Conservation (phyloP, 2,329 filamentous ascomycete species). For the Elsinoe perseae region DNA sequence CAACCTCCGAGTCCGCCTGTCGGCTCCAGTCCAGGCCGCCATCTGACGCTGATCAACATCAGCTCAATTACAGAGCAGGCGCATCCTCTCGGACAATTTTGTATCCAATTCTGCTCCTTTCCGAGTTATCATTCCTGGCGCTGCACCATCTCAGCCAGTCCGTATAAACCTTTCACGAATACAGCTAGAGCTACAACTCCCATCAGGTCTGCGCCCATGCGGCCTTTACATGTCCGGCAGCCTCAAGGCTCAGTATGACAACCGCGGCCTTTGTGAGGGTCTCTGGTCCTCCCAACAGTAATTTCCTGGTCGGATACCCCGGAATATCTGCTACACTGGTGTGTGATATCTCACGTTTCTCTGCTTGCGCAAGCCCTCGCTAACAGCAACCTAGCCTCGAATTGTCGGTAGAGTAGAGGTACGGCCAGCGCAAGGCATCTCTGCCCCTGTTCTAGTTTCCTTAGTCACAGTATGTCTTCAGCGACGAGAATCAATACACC, state of each 20-base stretch:
- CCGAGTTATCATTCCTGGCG: background rate
- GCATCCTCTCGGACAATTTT: background rate
- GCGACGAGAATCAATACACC: slow-evolving; percentile 91
- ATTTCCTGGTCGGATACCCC: slow-evolving; percentile 92
- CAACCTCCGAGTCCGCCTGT: slow-evolving; percentile 1
- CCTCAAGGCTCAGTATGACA: slow-evolving; percentile 17
- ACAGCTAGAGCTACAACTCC: slow-evolving; percentile 1
- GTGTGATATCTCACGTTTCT: background rate
- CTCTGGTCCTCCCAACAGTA: slow-evolving; percentile 93
- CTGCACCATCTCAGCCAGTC: background rate
- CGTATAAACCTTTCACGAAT: background rate
- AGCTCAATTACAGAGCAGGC: slow-evolving; percentile 4
- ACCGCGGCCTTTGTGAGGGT: slow-evolving; percentile 81
- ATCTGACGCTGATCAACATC: slow-evolving; percentile 12
- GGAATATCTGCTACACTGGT: slow-evolving; percentile 92
- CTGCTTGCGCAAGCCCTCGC: background rate
- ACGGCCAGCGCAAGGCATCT: slow-evolving; percentile 73
- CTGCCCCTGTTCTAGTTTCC: slow-evolving; percentile 82
- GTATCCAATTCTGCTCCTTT: background rate
- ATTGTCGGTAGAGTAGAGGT: slow-evolving; percentile 98
- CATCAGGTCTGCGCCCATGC: slow-evolving; percentile 20
- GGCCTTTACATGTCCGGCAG: slow-evolving; percentile 10
- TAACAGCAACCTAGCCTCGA: slow-evolving; percentile 58
- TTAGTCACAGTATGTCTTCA: slow-evolving; percentile 91
- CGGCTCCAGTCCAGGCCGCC: slow-evolving; percentile 3